phyloP scores from a whole-genome alignment of 805 yeast species.

The Candida parachauliodes region DNA sequence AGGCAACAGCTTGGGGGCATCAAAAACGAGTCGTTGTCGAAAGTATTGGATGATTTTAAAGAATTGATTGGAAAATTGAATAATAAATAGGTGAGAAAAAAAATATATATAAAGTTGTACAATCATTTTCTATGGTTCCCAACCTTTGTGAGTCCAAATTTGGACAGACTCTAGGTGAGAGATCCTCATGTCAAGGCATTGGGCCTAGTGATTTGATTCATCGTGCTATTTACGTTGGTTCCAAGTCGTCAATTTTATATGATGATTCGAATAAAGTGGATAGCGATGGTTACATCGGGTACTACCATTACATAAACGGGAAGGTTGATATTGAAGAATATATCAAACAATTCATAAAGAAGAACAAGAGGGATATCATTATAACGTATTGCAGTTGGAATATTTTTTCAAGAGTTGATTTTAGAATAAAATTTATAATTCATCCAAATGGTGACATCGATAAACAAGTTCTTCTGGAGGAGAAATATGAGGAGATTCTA shows the following conservation, averaged over 20 bases:
- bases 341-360: conserved; percentile 23
- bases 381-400: conserved; percentile 70
- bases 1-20: conserved; percentile 28
- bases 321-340: conserved; percentile 27
- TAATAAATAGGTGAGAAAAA: neutral
- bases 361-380: conserved; percentile 19
- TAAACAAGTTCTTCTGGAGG: conserved; percentile 17
- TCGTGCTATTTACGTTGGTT: conserved; percentile 33
- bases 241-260: conserved; percentile 22
- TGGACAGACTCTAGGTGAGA: conserved; percentile 25
- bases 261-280: conserved; percentile 27
- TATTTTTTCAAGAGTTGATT: conserved; percentile 67
- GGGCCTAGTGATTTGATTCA: conserved; percentile 42
- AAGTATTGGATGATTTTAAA: conserved; percentile 24
- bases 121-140: conserved; percentile 9
- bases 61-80: conserved; percentile 1
- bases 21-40: conserved; percentile 21
- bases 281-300: conserved; percentile 40
- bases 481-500: conserved; percentile 59
- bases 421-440: conserved; percentile 58
- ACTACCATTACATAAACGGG: conserved; percentile 38
- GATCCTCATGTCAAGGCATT: conserved; percentile 14
- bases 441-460: conserved; percentile 25
- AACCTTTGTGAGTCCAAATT: conserved; percentile 26
- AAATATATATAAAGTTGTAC: neutral